Evolutionary conservation across 768 basidiomycete genomes (phyloP), one percentile per base, ranked within the genome.

Genomic region (Kwoniella sp.): DNA sequence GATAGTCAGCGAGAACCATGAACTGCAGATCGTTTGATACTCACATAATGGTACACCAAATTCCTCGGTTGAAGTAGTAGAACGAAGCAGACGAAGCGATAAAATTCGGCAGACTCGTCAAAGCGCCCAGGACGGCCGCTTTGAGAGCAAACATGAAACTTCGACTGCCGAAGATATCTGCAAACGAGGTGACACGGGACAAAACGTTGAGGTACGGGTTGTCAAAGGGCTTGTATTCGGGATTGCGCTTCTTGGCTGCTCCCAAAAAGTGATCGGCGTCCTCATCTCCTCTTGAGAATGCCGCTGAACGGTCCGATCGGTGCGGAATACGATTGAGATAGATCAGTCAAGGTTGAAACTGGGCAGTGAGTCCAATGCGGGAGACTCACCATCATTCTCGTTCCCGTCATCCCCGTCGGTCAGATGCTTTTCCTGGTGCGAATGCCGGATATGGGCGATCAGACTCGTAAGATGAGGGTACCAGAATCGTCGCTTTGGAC

Each of bases 111-210:
- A 78, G 48, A 26, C 72, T 69, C 13, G 75, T 70, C 20, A 77
- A 56, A 20, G 69, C 71, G 3, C 66, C 71, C 37, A 80, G 47
- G 2, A 76, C 55, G 8, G 66, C 75, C 15, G 79, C 79, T 51
- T 80, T 80, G 48, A 78, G 26, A 4, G 75, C 74, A 54, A 74
- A 80, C 70, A 77, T 71, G 28, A 76, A 68, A 57, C 78, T 77
- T 26, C 71, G 59, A 31, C 68, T 79, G 5, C 66, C 51, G 2
- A 76, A 56, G 13, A 74, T 59, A 23, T 74, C 72, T 0, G 65
- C 52, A n/a, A 72, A 47, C 9, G 31, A 45, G 3, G 70, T 63
- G 8, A 76, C 37, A 7, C 67, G 64, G 22, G 74, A 71, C 0
- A 79, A 28, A 5, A 48, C 55, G 63, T 73, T 70, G 9, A 80